phyloP scores from a whole-genome alignment of 2,329 filamentous ascomycete species.

The Aureobasidium uvarum region DNA sequence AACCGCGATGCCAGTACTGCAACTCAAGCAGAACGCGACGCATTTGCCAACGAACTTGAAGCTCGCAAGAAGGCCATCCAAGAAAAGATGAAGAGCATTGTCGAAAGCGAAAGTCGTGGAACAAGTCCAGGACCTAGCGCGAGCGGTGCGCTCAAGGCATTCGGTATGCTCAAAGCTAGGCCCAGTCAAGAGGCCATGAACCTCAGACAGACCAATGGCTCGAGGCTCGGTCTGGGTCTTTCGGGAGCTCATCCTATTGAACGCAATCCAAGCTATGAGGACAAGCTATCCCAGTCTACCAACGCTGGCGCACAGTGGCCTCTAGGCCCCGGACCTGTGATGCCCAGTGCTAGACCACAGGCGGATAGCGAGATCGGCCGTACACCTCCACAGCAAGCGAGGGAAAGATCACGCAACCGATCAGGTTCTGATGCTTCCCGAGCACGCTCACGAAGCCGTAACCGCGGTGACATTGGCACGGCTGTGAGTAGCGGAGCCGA shows the following conservation, averaged over 20 bases:
- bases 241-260: conserved; percentile 5
- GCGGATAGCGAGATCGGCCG: conserved; percentile 37
- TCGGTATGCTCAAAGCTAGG: conserved; percentile 65
- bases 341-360: conserved; percentile 30
- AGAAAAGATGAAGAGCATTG: conserved; percentile 68
- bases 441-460: conserved; percentile 55
- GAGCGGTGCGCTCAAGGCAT: conserved; percentile 51
- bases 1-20: conserved; percentile 51
- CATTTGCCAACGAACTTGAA: conserved; percentile 71
- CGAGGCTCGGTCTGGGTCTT: conserved; percentile 50
- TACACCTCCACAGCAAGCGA: conserved; percentile 20
- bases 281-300: neutral
- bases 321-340: conserved; percentile 10
- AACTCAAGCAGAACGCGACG: conserved; percentile 60
- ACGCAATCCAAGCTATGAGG: conserved; percentile 13
- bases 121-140: conserved; percentile 41
- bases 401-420: conserved; percentile 46
- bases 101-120: conserved; percentile 56
- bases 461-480: conserved; percentile 53
- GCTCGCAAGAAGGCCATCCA: conserved; percentile 68
- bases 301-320: conserved; percentile 21
- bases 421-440: conserved; percentile 56
- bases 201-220: neutral
- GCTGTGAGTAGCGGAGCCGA: conserved; percentile 37
- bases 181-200: conserved; percentile 66